Evolutionary conservation across 352 stramenopile genomes (phyloP).

Genomic region (Phytophthora idaei): DNA sequence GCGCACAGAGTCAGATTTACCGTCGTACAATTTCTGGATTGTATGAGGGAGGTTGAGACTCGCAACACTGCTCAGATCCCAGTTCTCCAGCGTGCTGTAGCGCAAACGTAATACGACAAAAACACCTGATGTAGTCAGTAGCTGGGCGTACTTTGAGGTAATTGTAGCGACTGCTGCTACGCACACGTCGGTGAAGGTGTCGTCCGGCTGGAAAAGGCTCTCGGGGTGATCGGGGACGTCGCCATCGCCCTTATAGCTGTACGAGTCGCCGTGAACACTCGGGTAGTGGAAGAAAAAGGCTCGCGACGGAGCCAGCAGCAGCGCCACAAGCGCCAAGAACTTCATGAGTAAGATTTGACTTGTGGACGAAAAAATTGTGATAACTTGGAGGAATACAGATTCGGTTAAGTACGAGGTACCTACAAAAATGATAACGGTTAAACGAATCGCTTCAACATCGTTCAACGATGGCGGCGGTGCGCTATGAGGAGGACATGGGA

Average conservation of each 20-base stretch:
- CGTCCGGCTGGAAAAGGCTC: constrained; percentile 49
- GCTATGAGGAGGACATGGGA: constrained; percentile 19
- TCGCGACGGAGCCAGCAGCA: constrained; percentile 11
- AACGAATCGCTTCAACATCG: too few species aligned
- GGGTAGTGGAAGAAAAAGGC: constrained; percentile 53
- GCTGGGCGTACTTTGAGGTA: neutral
- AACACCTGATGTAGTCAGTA: neutral
- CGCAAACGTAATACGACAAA: neutral
- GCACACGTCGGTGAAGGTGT: constrained; percentile 61
- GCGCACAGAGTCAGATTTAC: constrained; percentile 1
- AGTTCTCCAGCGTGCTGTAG: constrained; percentile 64
- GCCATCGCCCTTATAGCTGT: constrained; percentile 62
- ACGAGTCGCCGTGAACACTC: constrained; percentile 50
- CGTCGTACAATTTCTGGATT: constrained; percentile 54
- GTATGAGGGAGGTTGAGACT: constrained; percentile 56
- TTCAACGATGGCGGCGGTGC: neutral
- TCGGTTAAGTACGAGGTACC: constrained; percentile 16
- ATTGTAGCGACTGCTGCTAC: constrained; percentile 3
- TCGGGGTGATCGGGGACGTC: constrained; percentile 42
- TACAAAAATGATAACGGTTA: neutral
- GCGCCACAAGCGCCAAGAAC: constrained; percentile 15
- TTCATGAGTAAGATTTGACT: neutral
- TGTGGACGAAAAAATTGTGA: constrained; percentile 1
- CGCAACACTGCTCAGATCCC: constrained; percentile 47
- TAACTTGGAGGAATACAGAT: neutral